Percentiles rank a stretch among this genome's conserved stretches.
phyloP scores from a whole-genome alignment of 2,329 filamentous ascomycete genomes.

The Teratosphaeria zuluensis region DNA sequence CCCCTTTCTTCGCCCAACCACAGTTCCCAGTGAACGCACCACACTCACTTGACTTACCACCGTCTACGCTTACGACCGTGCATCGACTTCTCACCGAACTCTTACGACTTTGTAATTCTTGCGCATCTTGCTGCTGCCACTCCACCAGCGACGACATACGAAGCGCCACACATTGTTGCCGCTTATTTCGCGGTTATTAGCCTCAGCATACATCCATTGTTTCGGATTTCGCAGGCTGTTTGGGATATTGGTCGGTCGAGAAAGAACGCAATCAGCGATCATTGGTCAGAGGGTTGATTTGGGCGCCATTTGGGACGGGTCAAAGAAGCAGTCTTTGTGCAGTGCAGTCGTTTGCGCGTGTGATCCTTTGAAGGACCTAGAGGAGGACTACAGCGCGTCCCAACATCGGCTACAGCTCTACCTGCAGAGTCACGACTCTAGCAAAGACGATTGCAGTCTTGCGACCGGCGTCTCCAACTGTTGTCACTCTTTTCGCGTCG shows the following conservation, averaged over 20 bases:
- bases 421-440: neutral
- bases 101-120: neutral
- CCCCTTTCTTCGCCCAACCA: neutral
- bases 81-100: neutral
- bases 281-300: neutral
- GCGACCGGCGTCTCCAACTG: constrained; percentile 15
- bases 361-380: neutral
- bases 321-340: neutral
- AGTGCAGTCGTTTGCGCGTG: neutral
- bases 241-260: neutral
- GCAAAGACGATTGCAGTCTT: neutral
- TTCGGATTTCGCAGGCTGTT: neutral
- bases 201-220: neutral
- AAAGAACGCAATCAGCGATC: neutral
- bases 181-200: neutral
- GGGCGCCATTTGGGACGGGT: neutral
- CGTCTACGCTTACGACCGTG: neutral
- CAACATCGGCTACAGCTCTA: neutral
- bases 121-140: neutral
- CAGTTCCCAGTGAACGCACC: neutral
- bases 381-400: neutral
- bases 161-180: neutral
- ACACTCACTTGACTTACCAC: neutral
- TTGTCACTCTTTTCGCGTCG: constrained; percentile 20
- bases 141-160: neutral